Evolutionary conservation across 441 rosid species (phyloP), one percentile per base, ranked within the genome.

Genomic region (Populus hybrid): DNA sequence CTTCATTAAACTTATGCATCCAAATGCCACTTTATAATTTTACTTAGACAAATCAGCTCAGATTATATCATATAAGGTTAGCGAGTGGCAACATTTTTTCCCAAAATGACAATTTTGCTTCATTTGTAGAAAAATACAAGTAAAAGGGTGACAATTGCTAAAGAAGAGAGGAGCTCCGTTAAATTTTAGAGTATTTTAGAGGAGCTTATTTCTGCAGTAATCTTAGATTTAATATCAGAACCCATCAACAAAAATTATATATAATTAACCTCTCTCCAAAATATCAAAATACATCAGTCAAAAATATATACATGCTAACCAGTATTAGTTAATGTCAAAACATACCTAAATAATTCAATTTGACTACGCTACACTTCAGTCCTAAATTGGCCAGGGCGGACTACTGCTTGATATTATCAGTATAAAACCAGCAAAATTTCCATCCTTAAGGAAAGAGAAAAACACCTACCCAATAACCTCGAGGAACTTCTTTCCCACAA

Each of bases 401-500:
- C 40, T 36, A 7, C 1, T 6, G 8, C 40, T 36, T 36, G 40
- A 36, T 61, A 23, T 61, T 7, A 66, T 24, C n/a, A 70, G 5
- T 50, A 50, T 50, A 50, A 50, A 50, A 50, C 59, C n/a, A 50
- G 2, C 59, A 5, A 50, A 50, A 0, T 50, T 50, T 50, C 59
- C 59, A 1, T 50, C 59, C 46, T 50, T 50, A 14, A 50, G 24
- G 64, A 38, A 7, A 20, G 10, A 35, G 66, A 34, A 64, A 70
- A 74, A 32, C 26, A 79, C 95, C 75, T 75, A 95, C 99, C 90
- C 97, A 95, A 77, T 94, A 91, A 85, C 99, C 99, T 78, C 93
- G 95, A 42, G 97, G 99, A 86, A 94, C 90, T 82, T 90, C 95
- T 81, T 95, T 94, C 73, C 99, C 99, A 82, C 99, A 95, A 40